phyloP scores from a whole-genome alignment of 129 eudicot genomes.

The Arctium lappa region DNA sequence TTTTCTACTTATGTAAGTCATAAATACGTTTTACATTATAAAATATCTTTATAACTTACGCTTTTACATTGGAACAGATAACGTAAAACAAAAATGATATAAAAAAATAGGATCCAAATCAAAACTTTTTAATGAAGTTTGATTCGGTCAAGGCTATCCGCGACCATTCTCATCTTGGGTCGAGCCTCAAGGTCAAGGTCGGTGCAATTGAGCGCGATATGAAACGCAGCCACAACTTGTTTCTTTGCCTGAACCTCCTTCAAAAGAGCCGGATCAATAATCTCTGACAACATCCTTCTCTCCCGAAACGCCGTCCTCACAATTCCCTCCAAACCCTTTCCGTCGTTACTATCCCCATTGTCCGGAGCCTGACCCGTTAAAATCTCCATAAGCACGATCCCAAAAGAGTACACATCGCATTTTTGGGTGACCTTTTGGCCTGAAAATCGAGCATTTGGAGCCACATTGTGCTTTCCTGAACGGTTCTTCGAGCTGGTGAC shows the following conservation, averaged over 20 bases:
- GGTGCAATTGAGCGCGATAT: conserved; percentile 73
- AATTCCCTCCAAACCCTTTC: conserved; percentile 54
- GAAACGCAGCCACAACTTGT: conserved; percentile 77
- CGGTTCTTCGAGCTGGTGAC: conserved; percentile 31
- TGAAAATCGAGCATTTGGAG: conserved; percentile 61
- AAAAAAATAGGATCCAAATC: neutral
- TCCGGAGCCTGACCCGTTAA: conserved; percentile 65
- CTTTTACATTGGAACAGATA: neutral
- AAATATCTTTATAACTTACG: neutral
- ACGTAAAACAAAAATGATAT: neutral
- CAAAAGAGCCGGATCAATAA: conserved; percentile 73
- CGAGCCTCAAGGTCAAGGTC: conserved; percentile 79
- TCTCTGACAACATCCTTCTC: conserved; percentile 77
- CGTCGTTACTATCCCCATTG: conserved; percentile 39
- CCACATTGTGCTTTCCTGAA: conserved; percentile 31
- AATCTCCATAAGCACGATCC: conserved; percentile 75
- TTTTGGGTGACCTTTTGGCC: conserved; percentile 58
- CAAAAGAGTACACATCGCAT: conserved; percentile 81
- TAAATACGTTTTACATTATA: neutral
- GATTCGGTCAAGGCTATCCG: conserved; percentile 72
- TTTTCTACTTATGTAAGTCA: no score
- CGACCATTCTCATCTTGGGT: conserved; percentile 85
- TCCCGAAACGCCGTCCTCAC: conserved; percentile 78
- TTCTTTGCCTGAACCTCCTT: conserved; percentile 83
- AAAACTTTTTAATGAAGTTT: conserved; percentile 41